These are phyloP conservation scores for Cordyceps javanica DNA, from an alignment of 2,329 filamentous ascomycete genomes.

Conservation along the genomic window DNA sequence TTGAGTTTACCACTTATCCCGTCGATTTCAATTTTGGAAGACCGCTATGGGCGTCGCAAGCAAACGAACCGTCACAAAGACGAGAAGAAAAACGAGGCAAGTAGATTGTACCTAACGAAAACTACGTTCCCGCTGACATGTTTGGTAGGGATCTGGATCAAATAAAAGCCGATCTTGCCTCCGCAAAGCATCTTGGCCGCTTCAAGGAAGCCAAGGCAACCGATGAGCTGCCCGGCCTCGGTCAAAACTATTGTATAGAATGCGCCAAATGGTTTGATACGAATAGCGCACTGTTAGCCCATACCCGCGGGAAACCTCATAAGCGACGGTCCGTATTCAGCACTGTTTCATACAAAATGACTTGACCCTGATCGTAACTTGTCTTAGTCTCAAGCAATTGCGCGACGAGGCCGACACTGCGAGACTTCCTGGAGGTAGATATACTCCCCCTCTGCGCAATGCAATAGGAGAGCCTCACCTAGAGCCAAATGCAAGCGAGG, in stretches of 20 bases:
- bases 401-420: slow-evolving; percentile 47
- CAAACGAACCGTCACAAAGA: slow-evolving; percentile 66
- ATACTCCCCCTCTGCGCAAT: background rate
- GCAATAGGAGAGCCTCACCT: background rate
- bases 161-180: slow-evolving; percentile 74
- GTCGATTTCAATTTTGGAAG: too few species aligned
- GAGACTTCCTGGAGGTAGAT: slow-evolving; percentile 8
- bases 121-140: background rate
- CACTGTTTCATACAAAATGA: background rate
- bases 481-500: slow-evolving; percentile 62
- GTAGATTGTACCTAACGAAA: slow-evolving; percentile 8
- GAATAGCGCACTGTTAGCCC: slow-evolving; percentile 66
- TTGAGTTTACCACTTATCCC: background rate
- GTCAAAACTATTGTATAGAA: slow-evolving; percentile 80
- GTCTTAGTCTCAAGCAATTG: slow-evolving; percentile 66
- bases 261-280: slow-evolving; percentile 97
- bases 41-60: slow-evolving; percentile 60
- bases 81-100: slow-evolving; percentile 63
- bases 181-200: slow-evolving; percentile 71
- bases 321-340: slow-evolving; percentile 60
- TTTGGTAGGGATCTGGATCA: slow-evolving; percentile 80
- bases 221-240: slow-evolving; percentile 84
- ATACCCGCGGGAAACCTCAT: slow-evolving; percentile 85
- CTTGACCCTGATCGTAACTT: slow-evolving; percentile 16
- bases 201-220: slow-evolving; percentile 72